Conservation (phyloP, 805 yeast genomes). For the Candida coquimbonensis region DNA sequence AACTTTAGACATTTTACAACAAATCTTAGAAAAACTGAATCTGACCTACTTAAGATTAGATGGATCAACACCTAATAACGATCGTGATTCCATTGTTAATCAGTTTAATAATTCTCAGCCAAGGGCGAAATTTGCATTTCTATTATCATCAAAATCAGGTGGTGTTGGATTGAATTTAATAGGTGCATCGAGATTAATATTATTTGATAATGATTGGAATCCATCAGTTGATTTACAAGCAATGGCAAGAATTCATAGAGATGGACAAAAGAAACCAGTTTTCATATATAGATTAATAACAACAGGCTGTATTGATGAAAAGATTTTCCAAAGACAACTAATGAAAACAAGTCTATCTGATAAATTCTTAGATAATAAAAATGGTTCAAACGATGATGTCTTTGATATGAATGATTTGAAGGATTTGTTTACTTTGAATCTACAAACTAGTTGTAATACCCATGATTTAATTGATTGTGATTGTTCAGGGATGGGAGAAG, state of each 20-base stretch:
- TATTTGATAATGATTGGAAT: constrained; percentile 96
- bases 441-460: constrained; percentile 53
- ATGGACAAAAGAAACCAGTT: constrained; percentile 79
- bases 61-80: constrained; percentile 70
- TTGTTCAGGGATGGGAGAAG: constrained; percentile 52
- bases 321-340: constrained; percentile 85
- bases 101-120: constrained; percentile 36
- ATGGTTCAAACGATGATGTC: constrained; percentile 48
- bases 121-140: constrained; percentile 45
- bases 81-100: constrained; percentile 59
- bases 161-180: constrained; percentile 87
- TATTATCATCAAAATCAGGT: constrained; percentile 86
- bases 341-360: constrained; percentile 76
- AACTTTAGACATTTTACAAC: constrained; percentile 72
- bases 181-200: constrained; percentile 81
- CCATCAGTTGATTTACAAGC: constrained; percentile 91
- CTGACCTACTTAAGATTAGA: constrained; percentile 61
- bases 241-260: constrained; percentile 91
- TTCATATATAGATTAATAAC: constrained; percentile 77
- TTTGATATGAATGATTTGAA: constrained; percentile 64
- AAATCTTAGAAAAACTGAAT: constrained; percentile 40
- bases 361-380: constrained; percentile 47
- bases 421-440: constrained; percentile 61
- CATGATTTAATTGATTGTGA: constrained; percentile 68
- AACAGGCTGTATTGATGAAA: constrained; percentile 90